These are phyloP conservation scores for Calonectria pseudoreteaudii DNA, from an alignment of 2,329 filamentous ascomycete species.

Conservation along the genomic window DNA sequence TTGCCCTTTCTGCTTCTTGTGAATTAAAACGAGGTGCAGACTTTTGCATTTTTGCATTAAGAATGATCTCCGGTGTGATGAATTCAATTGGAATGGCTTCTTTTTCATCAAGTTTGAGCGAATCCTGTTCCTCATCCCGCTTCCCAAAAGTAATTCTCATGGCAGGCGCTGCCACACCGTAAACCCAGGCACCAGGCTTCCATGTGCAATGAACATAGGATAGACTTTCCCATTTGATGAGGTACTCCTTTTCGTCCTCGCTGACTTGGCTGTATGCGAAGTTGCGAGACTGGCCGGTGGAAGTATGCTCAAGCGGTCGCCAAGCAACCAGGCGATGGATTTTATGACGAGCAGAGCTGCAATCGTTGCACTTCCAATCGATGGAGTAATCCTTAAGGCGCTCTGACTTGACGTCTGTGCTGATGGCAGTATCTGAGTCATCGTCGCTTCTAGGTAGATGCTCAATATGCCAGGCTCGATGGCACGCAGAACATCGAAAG, in stretches of 20 bases:
- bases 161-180: conserved; percentile 69
- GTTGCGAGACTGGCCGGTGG: conserved; percentile 12
- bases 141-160: conserved; percentile 85
- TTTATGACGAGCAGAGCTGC: conserved; percentile 72
- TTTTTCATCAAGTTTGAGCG: conserved; percentile 74
- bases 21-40: conserved; percentile 63
- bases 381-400: conserved; percentile 79
- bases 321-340: conserved; percentile 87
- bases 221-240: conserved; percentile 85
- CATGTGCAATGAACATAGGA: conserved; percentile 88
- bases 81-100: conserved; percentile 91
- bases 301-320: conserved; percentile 69
- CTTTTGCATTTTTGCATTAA: conserved; percentile 74
- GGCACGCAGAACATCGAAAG: conserved; percentile 85
- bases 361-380: conserved; percentile 86
- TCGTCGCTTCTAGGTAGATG: conserved; percentile 73
- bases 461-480: conserved; percentile 83
- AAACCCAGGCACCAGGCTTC: conserved; percentile 92
- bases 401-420: conserved; percentile 53
- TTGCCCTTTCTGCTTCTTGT: conserved; percentile 76
- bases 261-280: conserved; percentile 57
- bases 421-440: conserved; percentile 40
- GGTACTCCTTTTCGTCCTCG: conserved; percentile 85
- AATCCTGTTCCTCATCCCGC: conserved; percentile 69
- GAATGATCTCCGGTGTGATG: conserved; percentile 87